A percentile compares a stretch with the other conserved stretches of the same genome.
phyloP scores from a whole-genome alignment of 2,329 filamentous ascomycete genomes.

The Endoconidiophora laricicola region DNA sequence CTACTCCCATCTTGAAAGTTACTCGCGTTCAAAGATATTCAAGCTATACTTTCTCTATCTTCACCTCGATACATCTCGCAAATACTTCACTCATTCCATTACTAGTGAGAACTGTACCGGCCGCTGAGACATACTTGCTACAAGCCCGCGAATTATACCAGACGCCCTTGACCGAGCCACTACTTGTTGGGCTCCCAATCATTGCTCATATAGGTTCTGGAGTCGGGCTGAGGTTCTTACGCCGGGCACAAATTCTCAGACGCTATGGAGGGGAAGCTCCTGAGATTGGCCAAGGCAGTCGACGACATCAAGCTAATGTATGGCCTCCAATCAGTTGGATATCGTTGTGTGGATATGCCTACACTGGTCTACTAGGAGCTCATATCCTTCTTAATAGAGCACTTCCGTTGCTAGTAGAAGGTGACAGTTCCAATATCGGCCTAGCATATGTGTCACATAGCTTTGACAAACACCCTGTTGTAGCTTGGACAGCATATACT shows the following conservation, averaged over 20 bases:
- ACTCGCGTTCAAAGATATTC: constrained; percentile 73
- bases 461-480: constrained; percentile 52
- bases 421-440: constrained; percentile 72
- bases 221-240: constrained; percentile 57
- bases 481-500: constrained; percentile 53
- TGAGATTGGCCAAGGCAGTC: constrained; percentile 5
- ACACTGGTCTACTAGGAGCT: constrained; percentile 47
- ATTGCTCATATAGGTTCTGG: constrained; percentile 62
- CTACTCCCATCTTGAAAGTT: constrained; percentile 29
- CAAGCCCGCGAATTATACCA: constrained; percentile 89
- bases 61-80: constrained; percentile 58
- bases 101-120: constrained; percentile 51
- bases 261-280: constrained; percentile 57
- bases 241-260: constrained; percentile 51
- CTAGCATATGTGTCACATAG: constrained; percentile 73
- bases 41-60: constrained; percentile 66
- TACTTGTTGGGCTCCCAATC: constrained; percentile 62
- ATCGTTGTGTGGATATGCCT: constrained; percentile 53
- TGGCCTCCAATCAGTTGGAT: constrained; percentile 62
- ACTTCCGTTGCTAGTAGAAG: constrained; percentile 60
- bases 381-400: constrained; percentile 64
- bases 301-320: constrained; percentile 15
- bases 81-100: constrained; percentile 74
- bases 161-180: constrained; percentile 59
- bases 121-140: constrained; percentile 72